Evolutionary conservation across 768 basidiomycete species (phyloP).

Genomic region (Boletus speciosus): DNA sequence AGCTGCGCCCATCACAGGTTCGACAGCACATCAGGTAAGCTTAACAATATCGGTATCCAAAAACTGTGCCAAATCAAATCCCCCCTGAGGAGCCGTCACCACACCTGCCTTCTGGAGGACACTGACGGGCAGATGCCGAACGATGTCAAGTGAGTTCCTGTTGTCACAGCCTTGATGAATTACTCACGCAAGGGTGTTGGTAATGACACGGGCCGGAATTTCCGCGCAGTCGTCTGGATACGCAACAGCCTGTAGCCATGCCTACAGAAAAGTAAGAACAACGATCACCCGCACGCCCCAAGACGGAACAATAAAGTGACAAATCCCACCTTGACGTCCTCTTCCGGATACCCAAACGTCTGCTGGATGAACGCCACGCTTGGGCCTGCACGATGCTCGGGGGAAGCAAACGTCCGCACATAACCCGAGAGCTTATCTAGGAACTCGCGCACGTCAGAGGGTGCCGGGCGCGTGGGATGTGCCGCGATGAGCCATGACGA

Average conservation of each 20-base stretch:
- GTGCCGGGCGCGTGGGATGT: conserved; percentile 60
- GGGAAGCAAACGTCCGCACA: conserved; percentile 63
- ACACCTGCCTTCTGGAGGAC: conserved; percentile 76
- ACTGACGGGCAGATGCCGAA: conserved; percentile 35
- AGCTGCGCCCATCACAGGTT: not conserved
- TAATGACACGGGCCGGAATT: conserved; percentile 63
- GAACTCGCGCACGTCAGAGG: conserved; percentile 52
- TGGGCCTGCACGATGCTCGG: conserved; percentile 49
- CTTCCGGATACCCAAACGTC: conserved; percentile 76
- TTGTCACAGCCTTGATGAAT: not conserved
- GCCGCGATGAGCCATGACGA: conserved; percentile 95
- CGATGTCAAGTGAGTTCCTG: not conserved
- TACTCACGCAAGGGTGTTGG: conserved; percentile 65
- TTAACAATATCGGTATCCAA: conserved; percentile 53
- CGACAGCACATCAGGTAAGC: conserved; percentile 36
- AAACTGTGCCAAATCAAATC: conserved; percentile 55
- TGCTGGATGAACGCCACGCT: conserved; percentile 74
- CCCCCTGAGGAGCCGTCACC: conserved; percentile 48
- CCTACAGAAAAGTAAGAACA: conserved; percentile 36
- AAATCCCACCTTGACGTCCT: conserved; percentile 66
- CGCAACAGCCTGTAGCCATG: conserved; percentile 77
- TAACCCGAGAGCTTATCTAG: conserved; percentile 58
- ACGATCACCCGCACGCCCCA: not conserved
- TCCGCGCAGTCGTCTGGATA: conserved; percentile 66
- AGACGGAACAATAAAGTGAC: not conserved